Conservation (phyloP, 2,329 filamentous ascomycete genomes). For the Cytospora piceicola region DNA sequence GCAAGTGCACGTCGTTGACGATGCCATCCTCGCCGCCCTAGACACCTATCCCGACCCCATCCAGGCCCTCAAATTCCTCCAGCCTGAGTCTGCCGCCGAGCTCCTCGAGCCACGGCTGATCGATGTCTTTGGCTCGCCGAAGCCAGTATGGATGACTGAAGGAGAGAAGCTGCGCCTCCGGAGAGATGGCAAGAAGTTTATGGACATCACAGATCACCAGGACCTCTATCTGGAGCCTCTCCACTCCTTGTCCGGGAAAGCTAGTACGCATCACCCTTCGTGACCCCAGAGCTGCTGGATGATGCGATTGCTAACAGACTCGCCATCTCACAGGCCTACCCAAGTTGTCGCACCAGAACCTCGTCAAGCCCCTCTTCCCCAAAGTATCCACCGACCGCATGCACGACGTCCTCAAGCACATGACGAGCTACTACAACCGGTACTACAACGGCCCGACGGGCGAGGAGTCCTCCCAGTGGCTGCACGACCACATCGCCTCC, state of each 20-base stretch:
- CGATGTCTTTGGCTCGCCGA: slow-evolving; percentile 66
- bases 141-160: slow-evolving; percentile 69
- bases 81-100: slow-evolving; percentile 25
- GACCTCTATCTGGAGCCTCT: slow-evolving; percentile 47
- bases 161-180: slow-evolving; percentile 73
- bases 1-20: slow-evolving; percentile 14
- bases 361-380: slow-evolving; percentile 59
- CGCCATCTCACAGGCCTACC: slow-evolving; percentile 38
- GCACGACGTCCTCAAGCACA: slow-evolving; percentile 63
- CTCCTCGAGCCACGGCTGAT: slow-evolving; percentile 57
- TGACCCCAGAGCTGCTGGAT: too few species aligned
- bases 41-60: slow-evolving; percentile 20
- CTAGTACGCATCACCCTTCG: slow-evolving; percentile 33
- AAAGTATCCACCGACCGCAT: slow-evolving; percentile 67
- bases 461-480: slow-evolving; percentile 41
- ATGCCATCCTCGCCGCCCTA: slow-evolving; percentile 21
- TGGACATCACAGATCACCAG: slow-evolving; percentile 70
- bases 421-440: slow-evolving; percentile 64
- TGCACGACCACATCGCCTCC: slow-evolving; percentile 42
- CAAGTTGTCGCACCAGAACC: slow-evolving; percentile 52
- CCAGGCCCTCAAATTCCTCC: slow-evolving; percentile 25
- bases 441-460: slow-evolving; percentile 51
- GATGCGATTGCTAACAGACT: neutral
- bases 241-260: slow-evolving; percentile 37
- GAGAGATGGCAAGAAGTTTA: slow-evolving; percentile 69